A percentile compares a stretch with the other conserved stretches of the same genome.
Evolutionary conservation across 2,329 filamentous ascomycete genomes (phyloP).

Genomic region (Alternaria novae-zelandiae): DNA sequence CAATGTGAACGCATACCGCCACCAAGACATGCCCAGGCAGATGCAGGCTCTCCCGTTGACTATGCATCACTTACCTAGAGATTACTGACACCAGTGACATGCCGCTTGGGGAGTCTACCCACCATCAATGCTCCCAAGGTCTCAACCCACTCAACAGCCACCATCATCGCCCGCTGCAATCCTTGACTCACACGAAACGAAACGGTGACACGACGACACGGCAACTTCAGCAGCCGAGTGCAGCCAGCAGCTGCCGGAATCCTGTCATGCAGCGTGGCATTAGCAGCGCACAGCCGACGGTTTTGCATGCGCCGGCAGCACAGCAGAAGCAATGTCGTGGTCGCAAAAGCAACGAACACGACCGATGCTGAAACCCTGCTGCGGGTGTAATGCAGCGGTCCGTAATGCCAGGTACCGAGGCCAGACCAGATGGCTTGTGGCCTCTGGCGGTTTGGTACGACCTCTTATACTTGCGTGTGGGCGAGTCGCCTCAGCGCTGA

Average conservation of each 20-base stretch:
- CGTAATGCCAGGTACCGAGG: constrained; percentile 21
- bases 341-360: constrained; percentile 19
- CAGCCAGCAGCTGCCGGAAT: constrained; percentile 12
- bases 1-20: background rate
- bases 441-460: constrained; percentile 8
- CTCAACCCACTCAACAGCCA: background rate
- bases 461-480: background rate
- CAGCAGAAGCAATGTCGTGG: constrained; percentile 17
- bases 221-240: constrained; percentile 11
- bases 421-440: constrained; percentile 15
- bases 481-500: background rate
- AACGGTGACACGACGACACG: constrained; percentile 9
- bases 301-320: constrained; percentile 15
- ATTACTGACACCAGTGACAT: background rate
- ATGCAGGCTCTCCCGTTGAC: background rate
- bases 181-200: constrained; percentile 8
- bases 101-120: background rate
- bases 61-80: background rate
- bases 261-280: constrained; percentile 19
- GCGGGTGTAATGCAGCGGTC: constrained; percentile 20
- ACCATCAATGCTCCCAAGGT: background rate
- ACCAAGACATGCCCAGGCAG: background rate
- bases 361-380: constrained; percentile 17
- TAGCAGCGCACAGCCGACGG: constrained; percentile 18
- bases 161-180: background rate